Conservation (phyloP, 208 protist species). For the Leptomonas pyrrhocoris region DNA sequence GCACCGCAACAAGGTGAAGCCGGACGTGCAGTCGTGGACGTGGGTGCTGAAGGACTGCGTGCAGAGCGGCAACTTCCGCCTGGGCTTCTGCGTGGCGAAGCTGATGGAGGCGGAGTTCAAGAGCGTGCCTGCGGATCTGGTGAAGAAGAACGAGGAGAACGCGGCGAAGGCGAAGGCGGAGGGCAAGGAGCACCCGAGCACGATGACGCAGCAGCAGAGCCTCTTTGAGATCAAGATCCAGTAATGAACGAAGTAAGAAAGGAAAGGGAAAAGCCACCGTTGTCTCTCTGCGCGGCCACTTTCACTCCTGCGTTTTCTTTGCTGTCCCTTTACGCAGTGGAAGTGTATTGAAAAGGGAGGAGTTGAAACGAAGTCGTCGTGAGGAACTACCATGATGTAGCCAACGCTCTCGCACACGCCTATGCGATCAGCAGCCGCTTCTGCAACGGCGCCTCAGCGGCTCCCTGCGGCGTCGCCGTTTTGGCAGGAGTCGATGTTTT, state of each 20-base stretch:
- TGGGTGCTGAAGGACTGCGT: slow-evolving; percentile 90
- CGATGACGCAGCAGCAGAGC: slow-evolving; percentile 67
- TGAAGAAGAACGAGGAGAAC: slow-evolving; percentile 84
- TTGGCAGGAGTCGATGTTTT: not conserved
- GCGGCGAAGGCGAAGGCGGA: slow-evolving; percentile 81
- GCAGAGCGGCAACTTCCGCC: slow-evolving; percentile 80
- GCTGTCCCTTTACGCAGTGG: too few relatives aligned
- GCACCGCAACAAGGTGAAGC: slow-evolving; percentile 88
- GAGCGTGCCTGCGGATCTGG: slow-evolving; percentile 68
- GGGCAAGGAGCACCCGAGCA: slow-evolving; percentile 81
- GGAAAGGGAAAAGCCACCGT: not conserved
- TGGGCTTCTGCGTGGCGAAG: slow-evolving; percentile 77
- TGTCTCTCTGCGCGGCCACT: not conserved
- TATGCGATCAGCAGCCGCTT: too few relatives aligned
- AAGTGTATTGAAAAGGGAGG: too few relatives aligned
- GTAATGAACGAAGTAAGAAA: too few relatives aligned
- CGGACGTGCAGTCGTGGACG: slow-evolving; percentile 85
- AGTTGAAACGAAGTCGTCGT: too few relatives aligned
- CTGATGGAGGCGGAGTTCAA: slow-evolving; percentile 87
- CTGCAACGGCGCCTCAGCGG: too few relatives aligned
- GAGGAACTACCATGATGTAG: too few relatives aligned
- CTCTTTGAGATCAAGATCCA: slow-evolving; percentile 91
- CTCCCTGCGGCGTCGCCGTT: too few relatives aligned
- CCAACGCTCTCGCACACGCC: too few relatives aligned
- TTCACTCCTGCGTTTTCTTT: not conserved